phyloP scores from a whole-genome alignment of 495 filamentous ascomycete genomes.

The Hyaloscypha variabilis region DNA sequence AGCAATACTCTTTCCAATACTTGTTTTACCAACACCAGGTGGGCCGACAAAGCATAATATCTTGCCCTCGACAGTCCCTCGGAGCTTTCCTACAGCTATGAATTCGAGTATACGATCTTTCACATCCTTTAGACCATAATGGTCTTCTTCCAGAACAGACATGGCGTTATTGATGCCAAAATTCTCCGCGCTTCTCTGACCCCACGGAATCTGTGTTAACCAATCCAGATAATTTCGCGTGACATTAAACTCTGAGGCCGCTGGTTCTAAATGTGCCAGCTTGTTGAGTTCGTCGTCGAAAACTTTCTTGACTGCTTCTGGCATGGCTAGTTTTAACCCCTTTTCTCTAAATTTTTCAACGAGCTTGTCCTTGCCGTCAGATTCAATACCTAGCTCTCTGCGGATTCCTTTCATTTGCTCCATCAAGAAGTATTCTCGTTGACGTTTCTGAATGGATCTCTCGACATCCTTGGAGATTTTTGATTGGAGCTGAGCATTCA shows the following conservation, averaged over 20 bases:
- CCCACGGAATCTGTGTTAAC: constrained; percentile 98
- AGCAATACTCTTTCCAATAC: constrained; percentile 97
- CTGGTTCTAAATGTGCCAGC: constrained; percentile 89
- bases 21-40: constrained; percentile 95
- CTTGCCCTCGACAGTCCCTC: constrained; percentile 97
- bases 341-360: constrained; percentile 98
- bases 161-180: constrained; percentile 92
- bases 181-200: constrained; percentile 92
- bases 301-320: constrained; percentile 91
- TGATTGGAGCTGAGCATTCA: constrained; percentile 94
- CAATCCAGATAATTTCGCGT: constrained; percentile 99
- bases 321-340: constrained; percentile 92
- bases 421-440: constrained; percentile 98
- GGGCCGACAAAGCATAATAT: constrained; percentile 98
- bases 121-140: constrained; percentile 96
- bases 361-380: constrained; percentile 96
- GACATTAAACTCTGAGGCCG: constrained; percentile 97
- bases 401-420: constrained; percentile 99
- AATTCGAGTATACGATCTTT: constrained; percentile 99
- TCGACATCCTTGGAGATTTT: constrained; percentile 99
- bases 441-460: constrained; percentile 94
- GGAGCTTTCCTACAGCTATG: constrained; percentile 96
- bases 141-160: constrained; percentile 91
- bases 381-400: constrained; percentile 92
- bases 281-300: constrained; percentile 99